Percentiles rank a stretch among this genome's conserved stretches.
Conservation (phyloP, 352 stramenopile genomes). For the Globisporangium perplexum region DNA sequence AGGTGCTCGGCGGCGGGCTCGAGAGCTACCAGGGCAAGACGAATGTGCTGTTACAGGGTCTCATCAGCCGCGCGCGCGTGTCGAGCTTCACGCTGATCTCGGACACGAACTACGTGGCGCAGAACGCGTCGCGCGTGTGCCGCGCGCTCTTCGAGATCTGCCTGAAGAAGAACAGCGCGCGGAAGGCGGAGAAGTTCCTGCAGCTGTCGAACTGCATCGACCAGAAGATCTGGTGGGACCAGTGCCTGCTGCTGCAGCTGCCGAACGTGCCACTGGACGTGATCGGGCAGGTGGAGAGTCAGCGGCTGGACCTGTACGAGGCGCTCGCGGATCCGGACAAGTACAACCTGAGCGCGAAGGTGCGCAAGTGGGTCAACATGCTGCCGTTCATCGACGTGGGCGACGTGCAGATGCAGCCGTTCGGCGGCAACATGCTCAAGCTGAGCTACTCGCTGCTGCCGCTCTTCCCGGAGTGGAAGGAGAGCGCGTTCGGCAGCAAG, state of each 20-base stretch:
- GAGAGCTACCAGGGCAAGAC: constrained; percentile 94
- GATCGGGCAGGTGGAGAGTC: constrained; percentile 79
- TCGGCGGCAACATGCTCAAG: constrained; percentile 94
- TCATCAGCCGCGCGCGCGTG: constrained; percentile 74
- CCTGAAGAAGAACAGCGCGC: constrained; percentile 85
- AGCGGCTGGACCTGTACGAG: constrained; percentile 67
- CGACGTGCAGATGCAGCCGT: constrained; percentile 88
- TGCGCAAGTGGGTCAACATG: constrained; percentile 60
- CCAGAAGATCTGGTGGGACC: constrained; percentile 96
- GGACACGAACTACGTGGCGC: constrained; percentile 99
- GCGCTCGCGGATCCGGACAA: constrained; percentile 30
- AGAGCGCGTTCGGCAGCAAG: constrained; percentile 47
- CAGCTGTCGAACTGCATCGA: constrained; percentile 97
- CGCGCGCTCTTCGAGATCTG: constrained; percentile 99
- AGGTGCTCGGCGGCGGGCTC: constrained; percentile 88
- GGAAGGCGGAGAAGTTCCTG: constrained; percentile 91
- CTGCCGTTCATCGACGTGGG: constrained; percentile 67
- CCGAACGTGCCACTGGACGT: constrained; percentile 85
- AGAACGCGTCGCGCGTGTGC: constrained; percentile 97
- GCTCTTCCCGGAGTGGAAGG: constrained; percentile 70
- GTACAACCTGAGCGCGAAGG: constrained; percentile 42
- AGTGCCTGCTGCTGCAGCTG: constrained; percentile 93
- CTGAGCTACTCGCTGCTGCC: constrained; percentile 79
- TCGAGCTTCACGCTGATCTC: constrained; percentile 97
- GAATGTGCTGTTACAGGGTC: constrained; percentile 94